Evolutionary conservation across 148 eudicot species (phyloP), one percentile per base, ranked within the genome.

Genomic region (Persicaria tinctoria): DNA sequence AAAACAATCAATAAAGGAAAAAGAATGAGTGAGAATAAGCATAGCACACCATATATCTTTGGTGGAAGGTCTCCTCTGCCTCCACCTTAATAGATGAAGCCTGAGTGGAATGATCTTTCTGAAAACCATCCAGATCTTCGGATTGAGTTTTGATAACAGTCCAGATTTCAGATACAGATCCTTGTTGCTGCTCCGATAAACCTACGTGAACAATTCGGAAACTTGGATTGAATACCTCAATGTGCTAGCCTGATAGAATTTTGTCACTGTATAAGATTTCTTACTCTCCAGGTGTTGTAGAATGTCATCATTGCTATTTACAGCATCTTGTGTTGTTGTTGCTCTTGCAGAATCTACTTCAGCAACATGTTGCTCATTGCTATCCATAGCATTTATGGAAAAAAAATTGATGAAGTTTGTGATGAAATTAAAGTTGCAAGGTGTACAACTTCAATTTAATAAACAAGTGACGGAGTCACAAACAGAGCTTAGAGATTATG

Each of bases 311-410:
- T 85, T 86, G 69, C 80, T 80, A 71, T 79, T 85, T 3, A 75
- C 80, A 47, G 85, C 83, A 79, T 92, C 97, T 73, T 87, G 85
- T 53, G 89, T 93, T 54, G 85, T 90, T 48, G 87, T 75, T 80
- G 79, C 75, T 74, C 93, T 90, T 20, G 90, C 90, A 50, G 85
- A 83, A 70, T 80, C 82, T 74, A 90, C 79, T 80, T 92, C 97
- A 47, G 82, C 76, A 78, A 76, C 88, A 80, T 90, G 93, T 78
- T 88, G 91, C 56, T 78, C 91, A 80, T 85, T 89, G 75, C 78
- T 77, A 60, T 89, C 87, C 17, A 71, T 71, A 60, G 84, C 73
- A 78, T 80, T 84, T 85, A 97, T 95, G 77, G 56, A n/a, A n/a
- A n/a, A 20, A 59, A 50, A 50, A n/a, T n/a, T n/a, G n/a, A n/a